Evolutionary conservation across 306 rosid genomes (phyloP).

Genomic region (Castanopsis chinensis): DNA sequence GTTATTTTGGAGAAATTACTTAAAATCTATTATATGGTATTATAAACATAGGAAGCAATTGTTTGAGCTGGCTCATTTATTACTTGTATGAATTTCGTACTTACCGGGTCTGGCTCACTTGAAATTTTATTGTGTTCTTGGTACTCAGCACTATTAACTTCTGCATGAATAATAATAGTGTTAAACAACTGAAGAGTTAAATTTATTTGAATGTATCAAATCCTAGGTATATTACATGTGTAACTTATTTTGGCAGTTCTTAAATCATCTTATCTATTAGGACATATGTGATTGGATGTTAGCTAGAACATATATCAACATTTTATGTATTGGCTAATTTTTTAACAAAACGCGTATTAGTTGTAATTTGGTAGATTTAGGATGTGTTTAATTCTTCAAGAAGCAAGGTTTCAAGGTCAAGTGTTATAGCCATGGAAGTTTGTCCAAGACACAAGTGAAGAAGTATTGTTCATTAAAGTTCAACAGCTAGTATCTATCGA

Average conservation of each 20-base stretch:
- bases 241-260: constrained; percentile 65
- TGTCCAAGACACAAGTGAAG: too few species aligned
- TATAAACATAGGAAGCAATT: background rate
- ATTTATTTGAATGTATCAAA: background rate
- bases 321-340: too few species aligned
- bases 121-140: background rate
- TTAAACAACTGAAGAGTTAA: background rate
- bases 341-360: too few species aligned
- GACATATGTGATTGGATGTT: too few species aligned
- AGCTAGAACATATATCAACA: too few species aligned
- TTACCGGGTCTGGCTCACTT: background rate
- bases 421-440: too few species aligned
- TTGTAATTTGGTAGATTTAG: too few species aligned
- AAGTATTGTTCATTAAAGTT: too few species aligned
- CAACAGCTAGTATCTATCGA: too few species aligned
- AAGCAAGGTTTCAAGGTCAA: too few species aligned
- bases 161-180: background rate
- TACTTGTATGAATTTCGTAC: background rate
- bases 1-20: background rate
- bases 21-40: too few species aligned
- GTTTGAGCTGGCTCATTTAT: background rate
- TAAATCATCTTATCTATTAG: constrained; percentile 90
- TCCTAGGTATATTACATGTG: background rate
- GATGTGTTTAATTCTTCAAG: too few species aligned
- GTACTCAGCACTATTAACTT: background rate